Evolutionary conservation across 768 basidiomycete species (phyloP), one percentile per base, ranked within the genome.

Genomic region (Clitopilus hobsonii): DNA sequence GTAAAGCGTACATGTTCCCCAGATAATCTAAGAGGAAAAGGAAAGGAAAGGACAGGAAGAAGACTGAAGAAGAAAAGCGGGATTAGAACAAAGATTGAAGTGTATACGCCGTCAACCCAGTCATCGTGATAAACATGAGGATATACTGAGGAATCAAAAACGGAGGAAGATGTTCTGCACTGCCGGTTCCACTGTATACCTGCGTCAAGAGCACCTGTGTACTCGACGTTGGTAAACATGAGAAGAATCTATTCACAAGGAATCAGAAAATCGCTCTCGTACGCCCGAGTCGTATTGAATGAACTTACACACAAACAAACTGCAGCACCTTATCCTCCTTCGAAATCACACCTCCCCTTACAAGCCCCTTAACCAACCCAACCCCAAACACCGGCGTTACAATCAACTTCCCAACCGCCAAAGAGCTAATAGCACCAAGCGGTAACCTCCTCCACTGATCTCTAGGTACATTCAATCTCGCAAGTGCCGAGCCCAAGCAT

Each of bases 251-350:
- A 56, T 26, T 45, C 30, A 38, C 32, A 16, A 51, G 24, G 25
- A n/a, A 13, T 48, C n/a, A 20, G 25, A 25, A 49, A 59, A 52
- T 5, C 4, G 32, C 3, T 14, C 13, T 10, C 32, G 13, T 48
- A 45, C 38, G 10, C 23, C 48, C 57, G 27, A 26, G 5, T n/a
- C n/a, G n/a, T 10, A n/a, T 1, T n/a, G 24, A 28, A 20, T 10
- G 30, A 3, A 71, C 85, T 63, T 54, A 86, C 86, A 88, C 83
- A 79, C 83, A 84, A 14, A 88, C 80, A 53, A 88, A 86, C 57
- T 77, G 74, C 18, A 89, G 63, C 0, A 88, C 82, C 29, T 80
- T 80, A 59, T 88, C 78, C 0, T 81, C 71, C 53, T 61, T 61
- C 4, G 74, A 60, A 18, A 88, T 78, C 6, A 88, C 38, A 1